These are phyloP conservation scores for Hypomontagnella monticulosa DNA, from an alignment of 495 filamentous ascomycete genomes.

Conservation along the genomic window DNA sequence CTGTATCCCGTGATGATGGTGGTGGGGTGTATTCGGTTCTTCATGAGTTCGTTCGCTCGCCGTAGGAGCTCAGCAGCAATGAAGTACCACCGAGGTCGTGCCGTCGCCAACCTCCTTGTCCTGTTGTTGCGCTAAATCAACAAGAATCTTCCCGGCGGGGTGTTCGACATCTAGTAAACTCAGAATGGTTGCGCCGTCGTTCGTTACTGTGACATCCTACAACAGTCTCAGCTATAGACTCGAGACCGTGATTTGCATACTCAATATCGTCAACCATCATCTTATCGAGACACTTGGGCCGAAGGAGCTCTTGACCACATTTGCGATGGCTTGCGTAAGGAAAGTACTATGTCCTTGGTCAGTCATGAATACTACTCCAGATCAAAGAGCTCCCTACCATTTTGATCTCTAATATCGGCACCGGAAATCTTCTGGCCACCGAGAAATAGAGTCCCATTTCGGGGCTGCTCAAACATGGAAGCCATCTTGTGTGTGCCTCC, in stretches of 20 bases:
- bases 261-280: constrained; percentile 99
- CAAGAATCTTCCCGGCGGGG: constrained; percentile 97
- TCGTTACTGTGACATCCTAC: constrained; percentile 98
- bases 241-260: constrained; percentile 58
- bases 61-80: constrained; percentile 96
- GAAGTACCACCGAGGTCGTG: constrained; percentile 95
- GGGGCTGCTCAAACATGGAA: constrained; percentile 87
- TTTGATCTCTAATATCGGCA: constrained; percentile 94
- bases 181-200: constrained; percentile 97
- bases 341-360: constrained; percentile 68
- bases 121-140: constrained; percentile 97
- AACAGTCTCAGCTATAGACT: constrained; percentile 32
- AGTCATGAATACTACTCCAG: constrained; percentile 18
- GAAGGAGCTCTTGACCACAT: constrained; percentile 98
- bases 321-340: constrained; percentile 95
- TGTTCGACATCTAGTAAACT: constrained; percentile 95
- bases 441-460: constrained; percentile 91
- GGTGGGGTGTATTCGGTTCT: constrained; percentile 99
- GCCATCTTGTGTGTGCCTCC: constrained; percentile 65
- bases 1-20: constrained; percentile 99
- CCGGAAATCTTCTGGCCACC: constrained; percentile 95
- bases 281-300: constrained; percentile 96
- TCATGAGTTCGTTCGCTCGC: constrained; percentile 97
- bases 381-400: constrained; percentile 67
- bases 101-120: constrained; percentile 99